Base-by-base conservation (phyloP, 106 monocot species). In the Vanilla planifolia region DNA sequence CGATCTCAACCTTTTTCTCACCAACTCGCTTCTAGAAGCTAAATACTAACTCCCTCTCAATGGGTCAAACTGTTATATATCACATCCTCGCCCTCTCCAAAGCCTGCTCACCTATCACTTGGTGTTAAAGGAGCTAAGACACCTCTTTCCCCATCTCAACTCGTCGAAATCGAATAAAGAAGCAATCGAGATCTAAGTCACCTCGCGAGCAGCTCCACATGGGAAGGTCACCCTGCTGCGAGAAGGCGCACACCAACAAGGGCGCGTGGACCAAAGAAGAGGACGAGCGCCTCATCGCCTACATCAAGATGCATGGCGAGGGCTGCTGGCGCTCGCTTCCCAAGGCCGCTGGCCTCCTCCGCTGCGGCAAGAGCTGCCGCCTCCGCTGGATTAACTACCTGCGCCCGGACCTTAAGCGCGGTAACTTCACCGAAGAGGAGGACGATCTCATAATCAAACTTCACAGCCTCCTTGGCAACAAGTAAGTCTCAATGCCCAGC, bases 361-460 rank as follows among this genome's bases (percentile, higher is more conserved):
- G 71, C 8, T 71, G 78, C 44, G 72, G 78, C 24, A 78, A 78
- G 62, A 78, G 78, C 63, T 78, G 78, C 59, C 72, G 78, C 32
- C 78, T 78, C 8, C 71, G 72, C 8, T 78, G 78, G 78, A 62
- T 78, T 24, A 78, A 78, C 58, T 78, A 78, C 69, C 73, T 79
- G 26, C 53, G 78, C 34, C 79, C 85, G 0, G 80, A 85, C 25
- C 76, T 85, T 62, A 85, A 80, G 55, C 61, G 85, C 5, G 84
- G 84, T 5, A 84, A 84, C 63, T 79, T 84, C 66, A 73, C 79
- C 16, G 69, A 68, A 19, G 73, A 80, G n/a, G 85, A 85, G 39
- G 85, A 85, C 26, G 73, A 75, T 47, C 71, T 79, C 64, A 84
- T 84, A 55, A 75, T 84, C 63, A 78, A 78, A 33, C 83, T 84